Evolutionary conservation across 2,329 filamentous ascomycete species (phyloP).

Genomic region (Zymoseptoria crescenta): DNA sequence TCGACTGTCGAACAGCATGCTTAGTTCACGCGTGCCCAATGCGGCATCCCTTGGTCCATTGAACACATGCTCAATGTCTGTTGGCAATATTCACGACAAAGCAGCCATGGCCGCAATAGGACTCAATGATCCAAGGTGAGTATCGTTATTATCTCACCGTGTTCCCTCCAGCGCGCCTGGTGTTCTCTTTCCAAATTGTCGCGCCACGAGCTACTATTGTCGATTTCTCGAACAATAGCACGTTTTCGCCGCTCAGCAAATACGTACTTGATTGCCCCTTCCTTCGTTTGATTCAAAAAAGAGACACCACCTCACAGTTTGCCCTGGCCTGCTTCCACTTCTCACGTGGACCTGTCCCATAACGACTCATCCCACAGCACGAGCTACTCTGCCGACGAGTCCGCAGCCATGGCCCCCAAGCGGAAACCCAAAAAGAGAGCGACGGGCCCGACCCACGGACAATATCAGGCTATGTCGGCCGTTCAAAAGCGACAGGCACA

Average conservation of each 20-base stretch:
- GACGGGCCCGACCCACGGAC: neutral
- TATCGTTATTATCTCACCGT: neutral
- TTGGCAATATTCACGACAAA: neutral
- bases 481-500: neutral
- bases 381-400: neutral
- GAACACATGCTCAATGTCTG: neutral
- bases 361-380: neutral
- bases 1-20: neutral
- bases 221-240: neutral
- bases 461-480: neutral
- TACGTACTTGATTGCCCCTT: neutral
- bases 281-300: neutral
- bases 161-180: neutral
- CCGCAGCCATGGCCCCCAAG: neutral
- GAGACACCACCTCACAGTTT: neutral
- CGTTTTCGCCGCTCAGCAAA: neutral
- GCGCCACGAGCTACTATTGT: neutral
- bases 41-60: neutral
- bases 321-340: neutral
- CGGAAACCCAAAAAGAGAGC: neutral
- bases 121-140: neutral
- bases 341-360: neutral
- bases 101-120: neutral
- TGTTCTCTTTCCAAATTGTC: neutral
- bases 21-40: neutral